Percentiles rank a stretch among this genome's conserved stretches.
phyloP scores from a whole-genome alignment of 169 alveolate genomes.

The Toxoplasma gondii region DNA sequence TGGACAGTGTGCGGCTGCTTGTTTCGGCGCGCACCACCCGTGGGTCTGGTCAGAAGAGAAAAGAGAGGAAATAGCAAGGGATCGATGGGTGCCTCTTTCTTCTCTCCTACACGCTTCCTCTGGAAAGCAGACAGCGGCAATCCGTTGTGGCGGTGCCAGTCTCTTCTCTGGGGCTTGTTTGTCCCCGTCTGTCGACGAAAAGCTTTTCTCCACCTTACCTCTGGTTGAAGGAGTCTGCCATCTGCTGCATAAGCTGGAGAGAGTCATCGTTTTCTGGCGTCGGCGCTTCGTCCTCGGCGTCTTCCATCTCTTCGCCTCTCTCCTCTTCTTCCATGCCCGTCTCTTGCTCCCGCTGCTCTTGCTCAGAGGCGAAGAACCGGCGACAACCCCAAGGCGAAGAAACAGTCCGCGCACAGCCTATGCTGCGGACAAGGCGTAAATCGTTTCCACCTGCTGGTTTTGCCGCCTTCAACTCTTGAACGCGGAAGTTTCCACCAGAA shows the following conservation, averaged over 20 bases:
- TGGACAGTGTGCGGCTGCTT: background rate
- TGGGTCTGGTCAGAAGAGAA: background rate
- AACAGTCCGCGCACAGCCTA: too few relatives aligned
- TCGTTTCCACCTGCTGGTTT: too few relatives aligned
- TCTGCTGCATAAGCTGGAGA: background rate
- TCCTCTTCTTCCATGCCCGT: background rate
- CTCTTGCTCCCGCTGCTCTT: background rate
- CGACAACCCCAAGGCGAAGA: background rate
- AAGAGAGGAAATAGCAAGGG: background rate
- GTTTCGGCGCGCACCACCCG: background rate
- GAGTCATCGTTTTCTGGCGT: background rate
- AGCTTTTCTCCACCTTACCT: background rate
- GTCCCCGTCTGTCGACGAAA: too few relatives aligned
- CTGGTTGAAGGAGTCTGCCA: background rate
- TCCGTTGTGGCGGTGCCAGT: too few relatives aligned
- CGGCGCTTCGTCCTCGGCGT: background rate
- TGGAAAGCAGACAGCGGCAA: background rate
- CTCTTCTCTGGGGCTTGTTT: too few relatives aligned
- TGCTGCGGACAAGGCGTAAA: too few relatives aligned
- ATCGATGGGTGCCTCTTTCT: background rate
- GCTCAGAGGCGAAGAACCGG: background rate
- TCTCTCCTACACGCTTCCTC: background rate
- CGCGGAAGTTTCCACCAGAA: too few relatives aligned
- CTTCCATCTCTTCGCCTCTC: background rate
- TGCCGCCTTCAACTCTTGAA: too few relatives aligned